Percentiles rank a stretch among this genome's conserved stretches.
Evolutionary conservation across 1,139 yeast genomes (phyloP).

Genomic region (Yamadazyma dushanensis): DNA sequence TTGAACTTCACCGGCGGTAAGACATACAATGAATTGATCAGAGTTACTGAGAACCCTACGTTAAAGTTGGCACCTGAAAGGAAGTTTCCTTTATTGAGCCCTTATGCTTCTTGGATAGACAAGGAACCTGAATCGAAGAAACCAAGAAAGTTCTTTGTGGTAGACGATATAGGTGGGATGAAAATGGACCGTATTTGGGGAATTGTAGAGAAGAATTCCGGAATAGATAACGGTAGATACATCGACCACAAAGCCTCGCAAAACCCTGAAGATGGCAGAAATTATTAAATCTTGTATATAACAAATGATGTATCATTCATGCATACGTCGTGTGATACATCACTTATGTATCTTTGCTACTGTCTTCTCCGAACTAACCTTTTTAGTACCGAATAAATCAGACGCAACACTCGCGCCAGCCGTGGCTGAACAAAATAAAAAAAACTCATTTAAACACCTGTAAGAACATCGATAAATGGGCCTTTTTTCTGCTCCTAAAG

Average conservation of each 20-base stretch:
- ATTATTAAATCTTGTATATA: neutral
- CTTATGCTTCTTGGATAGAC: slow-evolving; percentile 64
- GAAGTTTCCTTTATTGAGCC: slow-evolving; percentile 33
- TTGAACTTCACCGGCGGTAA: slow-evolving; percentile 66
- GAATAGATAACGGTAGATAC: slow-evolving; percentile 65
- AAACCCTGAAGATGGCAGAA: neutral
- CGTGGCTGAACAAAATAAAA: too few species aligned
- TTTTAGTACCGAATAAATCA: too few species aligned
- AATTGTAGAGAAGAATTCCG: slow-evolving; percentile 64
- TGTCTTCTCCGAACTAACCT: too few species aligned
- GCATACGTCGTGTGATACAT: too few species aligned
- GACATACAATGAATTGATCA: slow-evolving; percentile 60
- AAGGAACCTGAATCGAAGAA: slow-evolving; percentile 28
- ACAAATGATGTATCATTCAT: too few species aligned
- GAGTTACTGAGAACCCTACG: slow-evolving; percentile 41
- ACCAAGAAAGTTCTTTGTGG: slow-evolving; percentile 52
- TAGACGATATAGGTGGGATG: slow-evolving; percentile 76
- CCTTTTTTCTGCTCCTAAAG: slow-evolving; percentile 15
- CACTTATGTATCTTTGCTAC: too few species aligned
- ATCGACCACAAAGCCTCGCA: slow-evolving; percentile 15
- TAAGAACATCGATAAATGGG: slow-evolving; percentile 16
- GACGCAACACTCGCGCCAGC: too few species aligned
- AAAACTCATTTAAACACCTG: too few species aligned
- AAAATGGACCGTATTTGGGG: slow-evolving; percentile 88
- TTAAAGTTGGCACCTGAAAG: slow-evolving; percentile 37